Evolutionary conservation across 495 filamentous ascomycete species (phyloP).

Genomic region (Neurospora sp.): DNA sequence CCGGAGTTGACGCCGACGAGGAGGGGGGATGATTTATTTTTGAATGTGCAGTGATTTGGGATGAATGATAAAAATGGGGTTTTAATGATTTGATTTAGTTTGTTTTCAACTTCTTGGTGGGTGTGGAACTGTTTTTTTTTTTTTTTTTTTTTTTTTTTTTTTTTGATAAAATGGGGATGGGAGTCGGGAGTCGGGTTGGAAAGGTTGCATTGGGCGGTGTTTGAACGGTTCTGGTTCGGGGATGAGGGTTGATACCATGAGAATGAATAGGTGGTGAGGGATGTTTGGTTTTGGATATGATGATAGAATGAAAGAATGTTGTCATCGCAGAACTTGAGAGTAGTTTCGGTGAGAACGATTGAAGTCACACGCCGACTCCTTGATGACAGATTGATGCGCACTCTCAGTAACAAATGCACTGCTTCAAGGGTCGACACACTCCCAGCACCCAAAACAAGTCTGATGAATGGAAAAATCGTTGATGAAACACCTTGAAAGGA

Average conservation of each 20-base stretch:
- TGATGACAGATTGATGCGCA: too few relatives aligned
- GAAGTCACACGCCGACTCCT: background rate
- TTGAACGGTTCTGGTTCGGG: background rate
- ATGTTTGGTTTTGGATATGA: background rate
- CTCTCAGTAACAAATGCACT: too few relatives aligned
- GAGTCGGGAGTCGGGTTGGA: too few relatives aligned
- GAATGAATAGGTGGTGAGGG: background rate
- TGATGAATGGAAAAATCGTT: too few relatives aligned
- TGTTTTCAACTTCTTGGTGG: background rate
- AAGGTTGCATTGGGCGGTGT: background rate
- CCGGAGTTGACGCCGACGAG: constrained; percentile 39
- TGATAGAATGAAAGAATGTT: background rate
- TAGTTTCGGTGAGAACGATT: background rate
- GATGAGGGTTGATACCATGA: background rate
- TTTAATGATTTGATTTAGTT: background rate
- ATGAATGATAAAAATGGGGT: background rate
- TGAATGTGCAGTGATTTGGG: constrained; percentile 26
- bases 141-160: too few relatives aligned
- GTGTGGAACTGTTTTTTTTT: background rate
- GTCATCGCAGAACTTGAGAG: background rate
- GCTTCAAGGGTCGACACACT: too few relatives aligned
- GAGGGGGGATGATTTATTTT: constrained; percentile 33
- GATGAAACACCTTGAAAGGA: too few relatives aligned
- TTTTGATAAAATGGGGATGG: background rate
- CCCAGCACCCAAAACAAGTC: too few relatives aligned